Conservation (phyloP, 169 alveolate genomes). For the Eimeria praecox region DNA sequence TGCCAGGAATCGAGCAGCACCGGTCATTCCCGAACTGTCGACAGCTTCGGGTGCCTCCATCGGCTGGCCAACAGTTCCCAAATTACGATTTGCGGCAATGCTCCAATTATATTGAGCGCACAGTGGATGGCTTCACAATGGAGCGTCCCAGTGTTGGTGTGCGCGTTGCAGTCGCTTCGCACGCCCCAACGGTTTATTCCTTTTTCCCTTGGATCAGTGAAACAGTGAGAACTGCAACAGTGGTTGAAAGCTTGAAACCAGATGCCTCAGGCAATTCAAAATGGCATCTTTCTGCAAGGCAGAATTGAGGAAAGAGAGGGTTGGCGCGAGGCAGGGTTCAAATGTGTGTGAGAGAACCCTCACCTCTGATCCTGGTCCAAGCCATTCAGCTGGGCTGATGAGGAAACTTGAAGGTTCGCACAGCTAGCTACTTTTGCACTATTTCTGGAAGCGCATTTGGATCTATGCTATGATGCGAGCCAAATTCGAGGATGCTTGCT, state of each 20-base stretch:
- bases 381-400: background rate
- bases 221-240: background rate
- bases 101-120: background rate
- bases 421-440: background rate
- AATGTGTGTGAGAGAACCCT: background rate
- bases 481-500: background rate
- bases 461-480: background rate
- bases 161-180: slow-evolving; percentile 11
- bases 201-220: background rate
- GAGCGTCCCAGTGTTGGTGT: background rate
- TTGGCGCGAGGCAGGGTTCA: background rate
- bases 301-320: background rate
- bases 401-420: background rate
- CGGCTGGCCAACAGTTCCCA: background rate
- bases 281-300: background rate
- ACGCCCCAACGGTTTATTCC: background rate
- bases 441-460: background rate
- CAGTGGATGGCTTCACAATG: background rate
- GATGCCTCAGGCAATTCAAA: background rate
- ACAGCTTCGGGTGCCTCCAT: background rate
- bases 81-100: background rate
- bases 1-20: background rate
- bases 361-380: background rate
- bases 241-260: background rate
- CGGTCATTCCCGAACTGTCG: background rate